Evolutionary conservation across 257 asterid species (phyloP), one percentile per base, ranked within the genome.

Genomic region (Ligustrum vulgare): DNA sequence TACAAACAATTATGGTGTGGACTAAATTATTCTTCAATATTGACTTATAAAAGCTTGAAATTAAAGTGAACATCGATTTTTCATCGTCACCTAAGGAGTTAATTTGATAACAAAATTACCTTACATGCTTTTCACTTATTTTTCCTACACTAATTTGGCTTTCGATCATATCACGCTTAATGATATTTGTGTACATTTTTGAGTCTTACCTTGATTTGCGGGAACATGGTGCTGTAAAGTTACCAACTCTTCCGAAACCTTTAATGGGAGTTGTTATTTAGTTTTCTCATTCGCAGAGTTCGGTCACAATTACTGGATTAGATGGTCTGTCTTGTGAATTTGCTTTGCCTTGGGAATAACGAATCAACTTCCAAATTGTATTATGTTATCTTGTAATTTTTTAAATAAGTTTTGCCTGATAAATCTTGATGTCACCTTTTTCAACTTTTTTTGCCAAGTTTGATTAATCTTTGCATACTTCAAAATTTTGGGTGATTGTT

Each of bases 161-260:
- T 69, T 67, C 18, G 34, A 72, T 72, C 34, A 16, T 36, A 73
- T 63, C 94, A 95, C 98, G 99, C 82, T 89, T 95, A 76, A 95
- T 95, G 99, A 84, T 91, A 79, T 22, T 82, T 80, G 88, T 93
- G 85, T 95, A 95, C 72, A 15, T 93, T 18, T 91, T 93, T 39
- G 98, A 95, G 89, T 62, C 87, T 20, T 93, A 91, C 74, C 99
- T 95, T 69, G 98, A 95, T 82, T 4, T 86, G 81, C 89, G 99
- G 78, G 98, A 95, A 75, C 98, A 91, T 54, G 70, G 89, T 73
- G 97, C 98, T 77, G 93, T 85, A 25, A 95, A 91, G 89, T 73
- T 88, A 82, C 96, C 99, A 62, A 94, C 87, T 15, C 88, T 93
- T 72, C 99, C 99, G 5, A 90, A 80, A 76, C 89, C 97, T n/a